A percentile compares a stretch with the other conserved stretches of the same genome.
Conservation (phyloP, 169 alveolate species). For the Plasmodium vinckei region DNA sequence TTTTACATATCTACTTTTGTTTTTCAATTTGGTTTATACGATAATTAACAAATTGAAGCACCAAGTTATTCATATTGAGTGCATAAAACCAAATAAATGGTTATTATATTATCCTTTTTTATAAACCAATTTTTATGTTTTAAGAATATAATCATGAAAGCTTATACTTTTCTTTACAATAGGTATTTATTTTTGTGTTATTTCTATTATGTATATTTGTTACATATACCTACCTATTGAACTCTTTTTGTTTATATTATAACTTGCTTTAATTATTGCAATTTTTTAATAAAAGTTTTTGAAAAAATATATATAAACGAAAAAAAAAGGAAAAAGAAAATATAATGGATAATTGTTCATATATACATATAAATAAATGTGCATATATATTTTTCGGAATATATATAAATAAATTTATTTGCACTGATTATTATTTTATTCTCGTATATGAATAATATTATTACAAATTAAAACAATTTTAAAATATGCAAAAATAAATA, state of each 20-base stretch:
- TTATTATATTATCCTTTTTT: no score
- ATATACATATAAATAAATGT: constrained; percentile 6
- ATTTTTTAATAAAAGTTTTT: constrained; percentile 29
- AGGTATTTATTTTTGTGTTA: not conserved
- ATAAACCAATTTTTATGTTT: not conserved
- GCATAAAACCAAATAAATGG: no score
- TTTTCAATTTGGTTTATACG: no score
- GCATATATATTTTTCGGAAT: constrained; percentile 1
- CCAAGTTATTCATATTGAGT: no score
- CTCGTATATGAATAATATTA: constrained; percentile 3
- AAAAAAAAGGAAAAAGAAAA: constrained; percentile 21
- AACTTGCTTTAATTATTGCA: not conserved
- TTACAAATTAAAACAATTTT: constrained; percentile 55
- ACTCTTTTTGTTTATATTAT: not conserved
- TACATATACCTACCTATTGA: not conserved
- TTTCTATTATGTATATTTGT: not conserved
- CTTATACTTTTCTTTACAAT: not conserved
- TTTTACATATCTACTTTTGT: not conserved
- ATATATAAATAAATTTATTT: not conserved
- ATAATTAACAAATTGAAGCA: no score
- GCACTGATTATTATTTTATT: not conserved
- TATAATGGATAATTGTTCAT: not conserved
- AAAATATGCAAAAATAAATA: constrained; percentile 13
- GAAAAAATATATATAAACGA: constrained; percentile 30
- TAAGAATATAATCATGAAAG: not conserved